Evolutionary conservation across 202 grass and related monocot genomes (phyloP).

Genomic region (Zizania palustris): DNA sequence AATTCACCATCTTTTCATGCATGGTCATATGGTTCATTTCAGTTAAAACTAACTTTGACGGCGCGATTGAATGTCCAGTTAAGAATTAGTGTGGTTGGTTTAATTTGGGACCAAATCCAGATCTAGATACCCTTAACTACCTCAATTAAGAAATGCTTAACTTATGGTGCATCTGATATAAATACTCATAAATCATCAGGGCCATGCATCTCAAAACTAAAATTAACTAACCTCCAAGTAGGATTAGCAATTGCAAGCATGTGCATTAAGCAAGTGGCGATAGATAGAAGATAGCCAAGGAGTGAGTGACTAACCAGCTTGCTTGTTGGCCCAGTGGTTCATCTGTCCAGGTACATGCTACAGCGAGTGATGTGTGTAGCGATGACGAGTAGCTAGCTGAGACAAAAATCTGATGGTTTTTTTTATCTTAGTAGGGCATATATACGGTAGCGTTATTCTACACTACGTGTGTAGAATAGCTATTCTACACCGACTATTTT

Average conservation of each 20-base stretch:
- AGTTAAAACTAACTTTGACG: not conserved
- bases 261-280: not conserved
- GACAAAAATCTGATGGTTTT: no score
- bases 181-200: not conserved
- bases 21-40: not conserved
- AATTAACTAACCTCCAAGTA: not conserved
- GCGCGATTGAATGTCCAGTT: not conserved
- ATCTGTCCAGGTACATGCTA: not conserved
- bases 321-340: not conserved
- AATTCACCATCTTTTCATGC: not conserved
- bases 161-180: not conserved
- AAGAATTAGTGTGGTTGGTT: not conserved
- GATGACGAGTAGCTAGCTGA: no score
- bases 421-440: no score
- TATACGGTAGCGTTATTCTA: no score
- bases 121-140: no score
- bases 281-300: no score
- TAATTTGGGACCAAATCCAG: not conserved
- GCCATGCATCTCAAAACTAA: not conserved
- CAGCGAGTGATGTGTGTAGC: not conserved
- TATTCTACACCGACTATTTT: no score
- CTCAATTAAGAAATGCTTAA: not conserved
- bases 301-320: no score
- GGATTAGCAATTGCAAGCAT: not conserved
- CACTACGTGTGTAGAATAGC: no score